These are phyloP conservation scores for Auricularia cornea DNA, from an alignment of 768 basidiomycete species.

Conservation along the genomic window DNA sequence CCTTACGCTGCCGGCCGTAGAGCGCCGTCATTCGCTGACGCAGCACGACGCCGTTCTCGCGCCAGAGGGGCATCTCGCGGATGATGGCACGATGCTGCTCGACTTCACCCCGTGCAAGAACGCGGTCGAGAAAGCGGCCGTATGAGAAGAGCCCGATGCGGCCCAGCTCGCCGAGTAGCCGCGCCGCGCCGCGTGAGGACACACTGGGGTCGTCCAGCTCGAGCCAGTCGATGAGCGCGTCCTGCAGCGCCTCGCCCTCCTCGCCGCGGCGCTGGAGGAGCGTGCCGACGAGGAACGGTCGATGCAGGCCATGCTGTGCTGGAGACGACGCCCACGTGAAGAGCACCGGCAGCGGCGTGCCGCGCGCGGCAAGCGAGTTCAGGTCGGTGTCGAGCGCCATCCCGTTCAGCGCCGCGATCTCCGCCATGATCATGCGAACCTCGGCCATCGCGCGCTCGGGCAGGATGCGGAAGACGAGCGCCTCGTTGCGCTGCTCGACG, in stretches of 20 bases:
- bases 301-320: slow-evolving; percentile 74
- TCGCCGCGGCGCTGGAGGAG: slow-evolving; percentile 51
- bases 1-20: slow-evolving; percentile 54
- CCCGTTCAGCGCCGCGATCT: slow-evolving; percentile 60
- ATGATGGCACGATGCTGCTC: slow-evolving; percentile 65
- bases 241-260: slow-evolving; percentile 55
- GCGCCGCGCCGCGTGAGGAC: slow-evolving; percentile 52
- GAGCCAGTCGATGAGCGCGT: slow-evolving; percentile 75
- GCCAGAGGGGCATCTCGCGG: slow-evolving; percentile 62
- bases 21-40: slow-evolving; percentile 63
- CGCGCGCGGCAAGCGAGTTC: slow-evolving; percentile 42
- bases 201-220: slow-evolving; percentile 52
- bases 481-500: slow-evolving; percentile 70
- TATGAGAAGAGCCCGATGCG: slow-evolving; percentile 68
- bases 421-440: slow-evolving; percentile 41
- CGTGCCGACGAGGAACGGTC: slow-evolving; percentile 66
- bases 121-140: slow-evolving; percentile 62
- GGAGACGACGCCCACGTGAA: slow-evolving; percentile 77
- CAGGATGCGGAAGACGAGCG: slow-evolving; percentile 63
- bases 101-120: slow-evolving; percentile 70
- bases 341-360: slow-evolving; percentile 63
- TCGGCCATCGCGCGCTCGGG: slow-evolving; percentile 38
- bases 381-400: slow-evolving; percentile 61
- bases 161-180: slow-evolving; percentile 65
- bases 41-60: slow-evolving; percentile 47